A percentile compares a stretch with the other conserved stretches of the same genome.
Evolutionary conservation across 805 yeast species (phyloP).

Genomic region (Myxozyma geophila): DNA sequence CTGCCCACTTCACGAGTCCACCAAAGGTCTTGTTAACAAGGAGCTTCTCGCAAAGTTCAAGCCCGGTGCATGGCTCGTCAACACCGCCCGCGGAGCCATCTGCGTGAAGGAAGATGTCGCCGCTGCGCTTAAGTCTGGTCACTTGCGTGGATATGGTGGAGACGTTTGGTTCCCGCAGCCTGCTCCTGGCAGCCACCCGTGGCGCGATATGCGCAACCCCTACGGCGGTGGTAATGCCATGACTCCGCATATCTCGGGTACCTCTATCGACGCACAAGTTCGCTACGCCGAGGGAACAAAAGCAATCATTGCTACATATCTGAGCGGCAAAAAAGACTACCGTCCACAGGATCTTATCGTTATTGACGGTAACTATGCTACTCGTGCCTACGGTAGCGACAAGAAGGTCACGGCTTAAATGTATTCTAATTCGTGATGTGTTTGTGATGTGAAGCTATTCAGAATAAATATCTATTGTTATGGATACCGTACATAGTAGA

Average conservation of each 20-base stretch:
- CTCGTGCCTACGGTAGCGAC: constrained; percentile 66
- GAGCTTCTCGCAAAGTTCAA: constrained; percentile 69
- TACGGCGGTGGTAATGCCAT: constrained; percentile 79
- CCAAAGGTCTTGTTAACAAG: constrained; percentile 70
- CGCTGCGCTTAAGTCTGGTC: constrained; percentile 70
- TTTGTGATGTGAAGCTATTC: no score
- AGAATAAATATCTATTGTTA: no score
- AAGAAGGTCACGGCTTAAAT: constrained; percentile 11
- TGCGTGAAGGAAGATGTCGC: constrained; percentile 75
- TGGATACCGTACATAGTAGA: no score
- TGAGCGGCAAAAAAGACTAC: constrained; percentile 66
- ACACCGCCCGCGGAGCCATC: constrained; percentile 84
- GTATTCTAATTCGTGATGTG: no score
- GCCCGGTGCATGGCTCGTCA: constrained; percentile 72
- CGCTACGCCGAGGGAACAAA: constrained; percentile 74
- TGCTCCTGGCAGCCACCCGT: constrained; percentile 75
- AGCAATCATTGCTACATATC: constrained; percentile 65
- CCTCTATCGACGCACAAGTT: constrained; percentile 77
- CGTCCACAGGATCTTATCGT: constrained; percentile 77
- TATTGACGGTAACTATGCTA: constrained; percentile 71
- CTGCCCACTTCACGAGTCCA: constrained; percentile 74
- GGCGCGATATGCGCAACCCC: constrained; percentile 70
- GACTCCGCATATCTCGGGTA: constrained; percentile 83
- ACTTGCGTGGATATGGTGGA: constrained; percentile 79
- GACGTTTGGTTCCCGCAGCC: constrained; percentile 90